Conservation (phyloP, 495 filamentous ascomycete genomes). For the Corynascus novoguineensis region DNA sequence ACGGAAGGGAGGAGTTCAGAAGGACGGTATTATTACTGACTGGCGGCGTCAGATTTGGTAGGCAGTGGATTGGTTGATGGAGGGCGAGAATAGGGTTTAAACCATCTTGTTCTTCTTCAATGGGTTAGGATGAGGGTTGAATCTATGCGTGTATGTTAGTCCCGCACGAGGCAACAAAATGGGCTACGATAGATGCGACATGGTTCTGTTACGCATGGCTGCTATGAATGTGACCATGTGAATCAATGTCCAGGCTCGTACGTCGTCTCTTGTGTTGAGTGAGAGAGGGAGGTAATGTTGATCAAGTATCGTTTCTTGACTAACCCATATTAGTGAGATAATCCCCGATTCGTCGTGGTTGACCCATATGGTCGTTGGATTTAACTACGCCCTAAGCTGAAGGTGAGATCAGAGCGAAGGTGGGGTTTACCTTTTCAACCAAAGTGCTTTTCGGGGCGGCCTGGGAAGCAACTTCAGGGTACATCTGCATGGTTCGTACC, state of each 20-base stretch:
- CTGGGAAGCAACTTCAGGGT: too few species aligned
- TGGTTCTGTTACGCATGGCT: background rate
- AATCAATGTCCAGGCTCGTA: background rate
- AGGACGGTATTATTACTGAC: background rate
- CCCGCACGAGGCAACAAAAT: conserved; percentile 2
- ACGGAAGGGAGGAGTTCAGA: background rate
- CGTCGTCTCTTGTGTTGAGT: too few species aligned
- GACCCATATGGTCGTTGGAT: too few species aligned
- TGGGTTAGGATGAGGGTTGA: background rate
- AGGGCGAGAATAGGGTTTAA: background rate
- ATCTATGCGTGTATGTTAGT: conserved; percentile 5
- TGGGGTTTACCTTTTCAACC: too few species aligned
- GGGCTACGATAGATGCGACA: background rate
- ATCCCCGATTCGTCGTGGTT: too few species aligned
- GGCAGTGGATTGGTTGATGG: background rate
- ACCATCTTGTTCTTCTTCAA: background rate
- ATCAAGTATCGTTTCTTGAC: too few species aligned
- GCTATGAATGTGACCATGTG: background rate
- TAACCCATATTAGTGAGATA: too few species aligned
- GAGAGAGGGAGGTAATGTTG: too few species aligned
- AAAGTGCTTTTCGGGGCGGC: too few species aligned
- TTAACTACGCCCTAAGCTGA: too few species aligned
- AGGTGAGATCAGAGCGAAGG: too few species aligned
- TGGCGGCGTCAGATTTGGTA: background rate
- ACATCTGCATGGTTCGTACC: too few species aligned